Evolutionary conservation across 2,329 filamentous ascomycete species (phyloP).

Genomic region (Tricladium varicosporioides): DNA sequence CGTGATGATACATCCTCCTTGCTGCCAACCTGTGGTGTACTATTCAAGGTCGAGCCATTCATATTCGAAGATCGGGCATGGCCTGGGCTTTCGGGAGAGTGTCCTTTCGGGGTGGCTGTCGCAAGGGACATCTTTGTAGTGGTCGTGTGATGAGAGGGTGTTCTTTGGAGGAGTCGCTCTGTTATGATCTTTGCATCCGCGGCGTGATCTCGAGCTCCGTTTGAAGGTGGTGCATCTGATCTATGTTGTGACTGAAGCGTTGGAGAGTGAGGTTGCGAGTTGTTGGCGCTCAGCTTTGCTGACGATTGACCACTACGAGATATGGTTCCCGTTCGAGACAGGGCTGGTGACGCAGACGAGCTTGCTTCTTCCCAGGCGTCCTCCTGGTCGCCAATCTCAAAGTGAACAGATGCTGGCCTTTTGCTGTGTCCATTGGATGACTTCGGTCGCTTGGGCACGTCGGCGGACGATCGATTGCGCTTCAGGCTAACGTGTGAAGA

Average conservation of each 20-base stretch:
- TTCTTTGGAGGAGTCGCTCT: slow-evolving; percentile 63
- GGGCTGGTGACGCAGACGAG: slow-evolving; percentile 58
- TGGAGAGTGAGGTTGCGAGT: slow-evolving; percentile 31
- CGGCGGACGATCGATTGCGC: slow-evolving; percentile 59
- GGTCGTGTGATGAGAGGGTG: slow-evolving; percentile 58
- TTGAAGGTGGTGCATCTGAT: slow-evolving; percentile 9
- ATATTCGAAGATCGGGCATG: slow-evolving; percentile 23
- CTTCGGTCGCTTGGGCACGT: slow-evolving; percentile 50
- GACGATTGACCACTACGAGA: slow-evolving; percentile 45
- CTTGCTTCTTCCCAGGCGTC: slow-evolving; percentile 68
- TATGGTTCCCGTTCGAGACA: slow-evolving; percentile 43
- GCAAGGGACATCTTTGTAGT: slow-evolving; percentile 60
- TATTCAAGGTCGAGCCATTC: slow-evolving; percentile 16
- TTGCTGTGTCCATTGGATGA: slow-evolving; percentile 51
- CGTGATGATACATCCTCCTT: slow-evolving; percentile 54
- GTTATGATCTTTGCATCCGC: slow-evolving; percentile 66
- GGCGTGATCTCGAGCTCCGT: slow-evolving; percentile 40
- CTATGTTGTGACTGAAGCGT: slow-evolving; percentile 20
- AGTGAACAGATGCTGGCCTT: slow-evolving; percentile 57
- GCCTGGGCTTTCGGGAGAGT: slow-evolving; percentile 35
- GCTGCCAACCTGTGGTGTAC: slow-evolving; percentile 22
- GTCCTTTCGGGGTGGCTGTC: slow-evolving; percentile 42
- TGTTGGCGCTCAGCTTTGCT: slow-evolving; percentile 38
- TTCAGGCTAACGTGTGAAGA: slow-evolving; percentile 54
- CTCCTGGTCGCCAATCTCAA: slow-evolving; percentile 55